Conservation (phyloP, 208 protist species). For the Porcisia deanei region DNA sequence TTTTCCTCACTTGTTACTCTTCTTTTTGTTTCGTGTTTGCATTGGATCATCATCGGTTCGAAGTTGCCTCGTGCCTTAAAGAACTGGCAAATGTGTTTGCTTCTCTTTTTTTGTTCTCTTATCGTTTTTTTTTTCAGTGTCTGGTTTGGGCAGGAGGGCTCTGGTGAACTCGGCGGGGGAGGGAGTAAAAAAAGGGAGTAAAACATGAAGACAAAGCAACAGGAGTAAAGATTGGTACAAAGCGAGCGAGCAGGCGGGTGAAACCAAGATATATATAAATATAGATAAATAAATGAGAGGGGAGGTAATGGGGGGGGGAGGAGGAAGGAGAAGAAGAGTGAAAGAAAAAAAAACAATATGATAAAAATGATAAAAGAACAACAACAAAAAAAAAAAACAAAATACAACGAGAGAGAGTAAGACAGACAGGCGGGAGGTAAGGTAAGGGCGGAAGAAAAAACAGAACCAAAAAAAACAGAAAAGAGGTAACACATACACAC, state of each 20-base stretch:
- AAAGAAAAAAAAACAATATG: background rate
- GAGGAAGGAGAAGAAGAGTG: background rate
- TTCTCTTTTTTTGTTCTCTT: no score
- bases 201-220: background rate
- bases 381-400: background rate
- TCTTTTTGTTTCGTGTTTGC: no score
- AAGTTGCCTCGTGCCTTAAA: no score
- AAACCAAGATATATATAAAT: background rate
- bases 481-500: background rate
- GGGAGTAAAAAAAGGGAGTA: no score
- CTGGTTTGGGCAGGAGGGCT: no score
- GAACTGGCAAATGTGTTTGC: no score
- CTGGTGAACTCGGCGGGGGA: no score
- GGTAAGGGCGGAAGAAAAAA: background rate
- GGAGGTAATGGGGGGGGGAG: background rate
- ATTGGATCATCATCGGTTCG: no score
- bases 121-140: no score
- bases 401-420: background rate
- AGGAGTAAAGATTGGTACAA: no score
- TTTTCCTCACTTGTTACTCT: no score
- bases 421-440: background rate
- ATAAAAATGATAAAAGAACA: background rate
- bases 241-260: background rate
- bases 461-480: conserved; percentile 4
- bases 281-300: background rate